Base-by-base conservation (phyloP, 768 basidiomycete species). In the Phylloporus sp. region DNA sequence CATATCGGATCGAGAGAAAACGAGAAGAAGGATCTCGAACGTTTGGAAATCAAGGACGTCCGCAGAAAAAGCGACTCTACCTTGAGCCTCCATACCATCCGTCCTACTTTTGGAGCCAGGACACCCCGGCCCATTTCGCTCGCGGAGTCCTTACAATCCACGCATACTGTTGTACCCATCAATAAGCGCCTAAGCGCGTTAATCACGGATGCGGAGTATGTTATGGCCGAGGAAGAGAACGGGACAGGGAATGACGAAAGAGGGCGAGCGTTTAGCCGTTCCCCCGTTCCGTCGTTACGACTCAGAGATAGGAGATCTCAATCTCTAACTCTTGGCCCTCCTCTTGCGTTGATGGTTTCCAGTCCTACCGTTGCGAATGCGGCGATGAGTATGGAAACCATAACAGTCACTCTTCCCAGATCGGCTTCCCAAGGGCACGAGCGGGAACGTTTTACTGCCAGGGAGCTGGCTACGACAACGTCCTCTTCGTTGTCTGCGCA, bases 61-160 rank as follows among this genome's bases (percentile, higher is more conserved):
- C 86, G 88, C 85, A 73, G 88, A 61, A 88, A 86, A 70, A 89
- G 88, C 59, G 88, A 91, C 67, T 84, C 88, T 6, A 89, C 87
- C n/a, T 80, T 85, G 63, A 85, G 86, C 60, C 82, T 85, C 62
- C 79, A 80, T 55, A 90, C 88, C 18, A 80, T 88, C 50, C 79
- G 86, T 27, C 80, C 83, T 31, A 63, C 67, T 15, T 73, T 80
- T 12, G 75, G 74, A 34, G 66, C 64, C 29, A 77, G 77, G 24
- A 72, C 84, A 3, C 82, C 85, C 32, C 77, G 88, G 15, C 88
- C 88, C 4, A 85, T 88, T 28, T 91, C 88, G 9, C 80, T 85
- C 70, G 86, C 86, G 9, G 88, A 88, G 54, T 88, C 86, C 1
- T 71, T 88, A 48, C 85, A 87, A 44, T 88, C 86, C 7, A 83